phyloP scores from a whole-genome alignment of 306 rosid genomes.

The Cucurbita moschata region DNA sequence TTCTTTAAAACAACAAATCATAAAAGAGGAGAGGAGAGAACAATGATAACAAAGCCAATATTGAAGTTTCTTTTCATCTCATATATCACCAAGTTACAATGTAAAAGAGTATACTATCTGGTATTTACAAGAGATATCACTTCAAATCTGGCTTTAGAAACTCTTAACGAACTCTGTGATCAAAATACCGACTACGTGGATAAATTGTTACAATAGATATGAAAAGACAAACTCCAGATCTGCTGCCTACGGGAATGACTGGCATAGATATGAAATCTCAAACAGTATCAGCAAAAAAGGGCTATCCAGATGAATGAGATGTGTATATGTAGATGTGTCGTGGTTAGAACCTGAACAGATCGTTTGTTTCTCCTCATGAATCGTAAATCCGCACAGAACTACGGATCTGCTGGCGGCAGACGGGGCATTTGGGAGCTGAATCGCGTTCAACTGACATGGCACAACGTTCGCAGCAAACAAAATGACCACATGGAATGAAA shows the following conservation, averaged over 20 bases:
- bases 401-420: conserved; percentile 71
- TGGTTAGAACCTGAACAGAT: neutral
- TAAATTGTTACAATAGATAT: neutral
- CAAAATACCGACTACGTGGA: neutral
- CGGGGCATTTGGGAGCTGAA: conserved; percentile 69
- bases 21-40: no score
- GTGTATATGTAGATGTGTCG: neutral
- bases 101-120: neutral
- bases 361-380: conserved; percentile 19
- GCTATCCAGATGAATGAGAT: neutral
- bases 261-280: neutral
- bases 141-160: neutral
- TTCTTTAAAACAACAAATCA: no score
- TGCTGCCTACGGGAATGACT: neutral
- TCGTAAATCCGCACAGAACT: conserved; percentile 54
- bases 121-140: neutral
- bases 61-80: neutral
- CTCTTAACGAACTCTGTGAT: neutral
- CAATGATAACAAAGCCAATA: neutral
- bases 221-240: neutral
- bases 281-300: neutral
- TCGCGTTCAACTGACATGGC: conserved; percentile 52
- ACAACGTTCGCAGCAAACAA: conserved; percentile 72
- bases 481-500: conserved; percentile 81
- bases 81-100: neutral